A percentile compares a stretch with the other conserved stretches of the same genome.
Conservation (phyloP, 352 stramenopile genomes). For the Thraustochytrium striatum region DNA sequence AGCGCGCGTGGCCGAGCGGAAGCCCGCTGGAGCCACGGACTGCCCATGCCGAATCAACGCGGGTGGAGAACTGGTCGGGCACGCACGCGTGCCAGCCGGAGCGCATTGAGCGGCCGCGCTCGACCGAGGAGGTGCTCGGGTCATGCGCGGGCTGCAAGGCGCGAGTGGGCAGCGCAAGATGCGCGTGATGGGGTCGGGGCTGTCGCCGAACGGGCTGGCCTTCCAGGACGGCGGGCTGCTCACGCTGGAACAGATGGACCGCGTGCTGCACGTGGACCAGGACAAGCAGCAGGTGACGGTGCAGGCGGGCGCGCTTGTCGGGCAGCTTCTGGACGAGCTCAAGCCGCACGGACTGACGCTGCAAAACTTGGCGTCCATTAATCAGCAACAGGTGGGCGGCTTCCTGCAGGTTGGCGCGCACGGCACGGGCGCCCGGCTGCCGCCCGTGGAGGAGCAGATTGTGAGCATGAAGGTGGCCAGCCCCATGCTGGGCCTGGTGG, state of each 20-base stretch:
- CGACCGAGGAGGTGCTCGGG: neutral
- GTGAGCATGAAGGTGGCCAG: slow-evolving; percentile 91
- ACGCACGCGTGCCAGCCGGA: slow-evolving; percentile 41
- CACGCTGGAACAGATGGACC: slow-evolving; percentile 83
- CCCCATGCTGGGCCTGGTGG: slow-evolving; percentile 79
- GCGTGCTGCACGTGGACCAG: slow-evolving; percentile 80
- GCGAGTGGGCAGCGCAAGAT: slow-evolving; percentile 59
- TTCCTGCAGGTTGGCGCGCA: slow-evolving; percentile 91
- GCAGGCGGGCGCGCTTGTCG: slow-evolving; percentile 58
- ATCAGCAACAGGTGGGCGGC: slow-evolving; percentile 93
- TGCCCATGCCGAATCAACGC: no score
- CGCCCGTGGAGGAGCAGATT: slow-evolving; percentile 94
- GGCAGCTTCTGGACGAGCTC: slow-evolving; percentile 70
- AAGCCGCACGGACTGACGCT: slow-evolving; percentile 82
- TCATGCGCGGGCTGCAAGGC: slow-evolving; percentile 39
- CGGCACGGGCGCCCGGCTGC: slow-evolving; percentile 86
- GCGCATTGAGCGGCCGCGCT: slow-evolving; percentile 21
- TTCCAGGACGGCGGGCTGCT: slow-evolving; percentile 81
- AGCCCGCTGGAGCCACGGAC: no score
- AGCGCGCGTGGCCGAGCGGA: no score
- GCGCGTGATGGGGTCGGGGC: slow-evolving; percentile 86
- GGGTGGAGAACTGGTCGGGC: slow-evolving; percentile 54
- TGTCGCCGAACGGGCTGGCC: slow-evolving; percentile 92
- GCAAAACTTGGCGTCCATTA: slow-evolving; percentile 96
- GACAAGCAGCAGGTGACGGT: slow-evolving; percentile 85